Evolutionary conservation across 768 basidiomycete species (phyloP), one percentile per base, ranked within the genome.

Genomic region (Suillus placidus): DNA sequence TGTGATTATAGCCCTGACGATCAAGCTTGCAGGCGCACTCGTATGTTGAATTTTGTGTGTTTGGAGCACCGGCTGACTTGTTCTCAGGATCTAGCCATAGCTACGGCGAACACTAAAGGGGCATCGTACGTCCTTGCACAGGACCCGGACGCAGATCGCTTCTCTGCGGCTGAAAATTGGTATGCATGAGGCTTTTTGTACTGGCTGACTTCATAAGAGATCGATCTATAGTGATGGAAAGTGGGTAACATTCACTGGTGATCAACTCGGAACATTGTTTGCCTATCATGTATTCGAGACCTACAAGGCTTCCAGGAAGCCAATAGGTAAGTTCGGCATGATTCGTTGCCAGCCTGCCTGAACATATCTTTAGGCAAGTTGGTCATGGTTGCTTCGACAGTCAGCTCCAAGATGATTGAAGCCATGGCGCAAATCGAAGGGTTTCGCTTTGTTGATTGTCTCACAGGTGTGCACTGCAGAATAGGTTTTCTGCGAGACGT

Each of bases 341-440:
- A 65, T 82, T 7, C 86, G 61, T 87, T 63, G 82, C 83, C 3
- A 74, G 79, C 18, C 79, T 4, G 84, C 82, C 73, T 81, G 80
- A 70, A 64, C 74, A 14, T 78, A 81, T 65, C 74, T 80, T 26
- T 80, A 78, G 84, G 85, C 6, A 88, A 87, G 70, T 79, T 95
- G 7, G 93, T 90, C 3, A 92, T 96, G 87, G 88, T 95, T 7
- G 93, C 92, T 6, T 94, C 94, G 1, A 92, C 93, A 6, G 94
- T 96, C 18, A 95, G 93, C 72, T 94, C 92, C 16, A 95, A 93
- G 77, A 93, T 96, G 93, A 78, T 95, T 8, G 88, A 89, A 71
- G 80, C 85, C 2, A 92, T 96, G 80, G 93, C 94, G 0, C 72
- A 78, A 38, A 73, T 73, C 6, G 94, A 95, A 71, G 93, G 92